phyloP scores from a whole-genome alignment of 768 basidiomycete species.

The Lactarius sp. region DNA sequence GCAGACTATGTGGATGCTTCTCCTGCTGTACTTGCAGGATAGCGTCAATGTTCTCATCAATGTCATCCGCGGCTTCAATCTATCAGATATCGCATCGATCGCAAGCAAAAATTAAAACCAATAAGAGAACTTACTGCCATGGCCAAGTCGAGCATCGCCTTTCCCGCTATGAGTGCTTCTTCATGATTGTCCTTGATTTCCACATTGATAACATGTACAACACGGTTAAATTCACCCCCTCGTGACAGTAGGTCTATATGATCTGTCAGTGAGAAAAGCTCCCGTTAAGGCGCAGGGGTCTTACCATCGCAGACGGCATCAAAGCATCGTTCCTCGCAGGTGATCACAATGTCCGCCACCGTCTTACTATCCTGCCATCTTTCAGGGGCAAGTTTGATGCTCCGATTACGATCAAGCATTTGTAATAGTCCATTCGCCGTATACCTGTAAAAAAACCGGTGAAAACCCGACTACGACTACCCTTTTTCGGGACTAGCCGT shows the following conservation, averaged over 20 bases:
- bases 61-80: conserved; percentile 82
- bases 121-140: conserved; percentile 61
- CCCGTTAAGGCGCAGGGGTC: conserved; percentile 28
- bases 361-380: conserved; percentile 91
- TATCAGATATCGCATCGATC: conserved; percentile 32
- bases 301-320: conserved; percentile 97
- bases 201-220: conserved; percentile 94
- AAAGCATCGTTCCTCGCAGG: conserved; percentile 98
- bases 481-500: conserved; percentile 30
- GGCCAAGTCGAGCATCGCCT: conserved; percentile 89
- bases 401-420: conserved; percentile 95
- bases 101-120: conserved; percentile 5
- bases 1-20: conserved; percentile 84
- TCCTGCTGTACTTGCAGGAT: conserved; percentile 85
- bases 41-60: conserved; percentile 86
- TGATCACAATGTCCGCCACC: conserved; percentile 95
- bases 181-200: conserved; percentile 99
- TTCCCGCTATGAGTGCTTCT: conserved; percentile 94
- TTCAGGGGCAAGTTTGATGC: conserved; percentile 89
- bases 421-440: conserved; percentile 88
- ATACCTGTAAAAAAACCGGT: conserved; percentile 51
- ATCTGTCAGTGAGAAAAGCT: conserved; percentile 16
- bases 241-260: conserved; percentile 71
- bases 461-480: not conserved
- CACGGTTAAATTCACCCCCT: conserved; percentile 89